phyloP scores from a whole-genome alignment of 345 rosid species.

The Toxicodendron radicans region DNA sequence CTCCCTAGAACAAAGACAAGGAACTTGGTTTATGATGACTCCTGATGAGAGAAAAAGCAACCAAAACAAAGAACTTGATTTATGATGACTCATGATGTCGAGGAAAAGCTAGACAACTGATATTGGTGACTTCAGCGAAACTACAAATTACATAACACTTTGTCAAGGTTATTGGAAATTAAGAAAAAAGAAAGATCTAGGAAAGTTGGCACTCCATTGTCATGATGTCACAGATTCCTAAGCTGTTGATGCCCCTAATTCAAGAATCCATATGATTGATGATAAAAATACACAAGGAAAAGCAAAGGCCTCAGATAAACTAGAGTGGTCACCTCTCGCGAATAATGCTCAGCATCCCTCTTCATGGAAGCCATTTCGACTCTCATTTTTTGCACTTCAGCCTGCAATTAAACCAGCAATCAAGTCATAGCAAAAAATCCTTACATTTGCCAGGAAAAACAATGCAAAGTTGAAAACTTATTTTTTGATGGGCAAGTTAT shows the following conservation, averaged over 20 bases:
- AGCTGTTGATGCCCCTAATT: neutral
- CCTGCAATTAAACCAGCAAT: conserved; percentile 50
- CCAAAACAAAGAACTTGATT: neutral
- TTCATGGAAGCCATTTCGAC: conserved; percentile 98
- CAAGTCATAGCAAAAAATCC: neutral
- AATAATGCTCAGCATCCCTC: conserved; percentile 99
- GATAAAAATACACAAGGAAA: conserved; percentile 10
- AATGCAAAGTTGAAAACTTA: neutral
- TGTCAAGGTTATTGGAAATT: neutral
- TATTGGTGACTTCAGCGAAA: no score
- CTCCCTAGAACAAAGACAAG: neutral
- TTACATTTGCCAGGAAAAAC: neutral
- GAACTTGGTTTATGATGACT: neutral
- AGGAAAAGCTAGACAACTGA: no score
- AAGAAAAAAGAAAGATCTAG: neutral
- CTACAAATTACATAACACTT: neutral
- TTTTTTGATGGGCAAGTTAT: no score
- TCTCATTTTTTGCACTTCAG: conserved; percentile 91
- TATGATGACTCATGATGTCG: neutral
- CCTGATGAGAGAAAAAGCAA: neutral
- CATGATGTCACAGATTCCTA: neutral
- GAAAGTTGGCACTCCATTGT: neutral
- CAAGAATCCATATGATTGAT: neutral
- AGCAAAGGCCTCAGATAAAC: conserved; percentile 19
- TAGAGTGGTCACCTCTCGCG: conserved; percentile 73